Percentiles rank a stretch among this genome's conserved stretches.
Evolutionary conservation across 495 filamentous ascomycete genomes (phyloP).

Genomic region (Xylaria grammica): DNA sequence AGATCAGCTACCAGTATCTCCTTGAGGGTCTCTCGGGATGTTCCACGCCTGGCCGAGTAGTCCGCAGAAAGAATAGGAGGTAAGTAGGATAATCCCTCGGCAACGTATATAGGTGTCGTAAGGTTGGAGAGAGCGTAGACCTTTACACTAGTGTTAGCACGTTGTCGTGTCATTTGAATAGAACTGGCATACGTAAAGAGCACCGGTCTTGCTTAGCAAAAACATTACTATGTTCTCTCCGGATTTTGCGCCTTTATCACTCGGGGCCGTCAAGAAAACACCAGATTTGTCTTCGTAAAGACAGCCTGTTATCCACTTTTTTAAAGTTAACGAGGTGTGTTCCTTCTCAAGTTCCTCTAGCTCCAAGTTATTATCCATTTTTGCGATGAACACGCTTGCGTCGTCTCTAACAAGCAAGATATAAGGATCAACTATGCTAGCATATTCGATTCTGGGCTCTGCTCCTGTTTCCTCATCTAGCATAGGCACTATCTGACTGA

Average conservation of each 20-base stretch:
- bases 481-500: constrained; percentile 89
- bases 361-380: constrained; percentile 78
- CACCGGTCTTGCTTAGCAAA: constrained; percentile 70
- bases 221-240: constrained; percentile 68
- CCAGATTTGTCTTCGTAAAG: constrained; percentile 72
- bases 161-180: not conserved
- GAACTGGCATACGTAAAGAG: constrained; percentile 69
- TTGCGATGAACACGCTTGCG: constrained; percentile 72
- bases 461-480: constrained; percentile 82
- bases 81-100: constrained; percentile 76
- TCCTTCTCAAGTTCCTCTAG: constrained; percentile 77
- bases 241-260: constrained; percentile 48
- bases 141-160: constrained; percentile 37
- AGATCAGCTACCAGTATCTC: constrained; percentile 85
- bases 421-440: constrained; percentile 88
- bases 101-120: constrained; percentile 62
- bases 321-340: constrained; percentile 56
- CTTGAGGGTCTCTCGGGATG: constrained; percentile 69
- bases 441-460: constrained; percentile 74
- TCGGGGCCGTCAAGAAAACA: constrained; percentile 54
- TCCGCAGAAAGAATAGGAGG: constrained; percentile 76
- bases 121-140: constrained; percentile 69
- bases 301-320: constrained; percentile 80
- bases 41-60: constrained; percentile 68
- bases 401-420: constrained; percentile 86